Evolutionary conservation across 2,329 filamentous ascomycete species (phyloP).

Genomic region (Trichoderma aggressivum): DNA sequence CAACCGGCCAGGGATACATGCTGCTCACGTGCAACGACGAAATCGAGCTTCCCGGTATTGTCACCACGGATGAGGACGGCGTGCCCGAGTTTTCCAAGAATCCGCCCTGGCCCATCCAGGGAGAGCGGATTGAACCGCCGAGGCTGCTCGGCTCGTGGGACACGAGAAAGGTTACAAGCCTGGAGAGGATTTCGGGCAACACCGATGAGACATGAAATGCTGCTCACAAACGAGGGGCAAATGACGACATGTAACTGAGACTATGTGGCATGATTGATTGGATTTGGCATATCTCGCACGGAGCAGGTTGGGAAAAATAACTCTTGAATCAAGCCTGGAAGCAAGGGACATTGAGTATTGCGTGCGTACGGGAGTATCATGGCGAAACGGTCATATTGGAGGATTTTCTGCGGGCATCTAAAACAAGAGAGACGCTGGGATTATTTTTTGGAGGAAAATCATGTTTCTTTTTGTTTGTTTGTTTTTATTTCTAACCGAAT

Average conservation of each 20-base stretch:
- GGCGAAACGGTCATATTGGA: neutral
- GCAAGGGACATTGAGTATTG: neutral
- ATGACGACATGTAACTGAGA: neutral
- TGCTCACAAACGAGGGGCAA: neutral
- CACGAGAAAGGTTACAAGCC: conserved; percentile 10
- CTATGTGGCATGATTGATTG: neutral
- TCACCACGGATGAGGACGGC: neutral
- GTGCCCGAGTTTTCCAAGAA: neutral
- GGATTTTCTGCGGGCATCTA: neutral
- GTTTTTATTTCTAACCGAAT: neutral
- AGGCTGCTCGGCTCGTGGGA: conserved; percentile 16
- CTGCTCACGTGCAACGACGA: conserved; percentile 10
- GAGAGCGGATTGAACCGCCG: conserved; percentile 17
- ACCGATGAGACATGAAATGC: neutral
- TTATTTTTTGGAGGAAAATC: neutral
- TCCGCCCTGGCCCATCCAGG: neutral
- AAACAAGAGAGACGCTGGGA: neutral
- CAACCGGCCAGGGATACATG: conserved; percentile 16
- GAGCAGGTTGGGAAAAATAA: neutral
- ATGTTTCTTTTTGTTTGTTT: neutral
- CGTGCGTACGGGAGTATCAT: neutral
- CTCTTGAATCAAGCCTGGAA: neutral
- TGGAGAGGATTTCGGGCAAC: neutral
- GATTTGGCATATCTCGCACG: neutral
- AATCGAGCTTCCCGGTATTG: conserved; percentile 5